Base-by-base conservation (phyloP, 1,139 yeast genomes). In the Lodderomyces margitis region DNA sequence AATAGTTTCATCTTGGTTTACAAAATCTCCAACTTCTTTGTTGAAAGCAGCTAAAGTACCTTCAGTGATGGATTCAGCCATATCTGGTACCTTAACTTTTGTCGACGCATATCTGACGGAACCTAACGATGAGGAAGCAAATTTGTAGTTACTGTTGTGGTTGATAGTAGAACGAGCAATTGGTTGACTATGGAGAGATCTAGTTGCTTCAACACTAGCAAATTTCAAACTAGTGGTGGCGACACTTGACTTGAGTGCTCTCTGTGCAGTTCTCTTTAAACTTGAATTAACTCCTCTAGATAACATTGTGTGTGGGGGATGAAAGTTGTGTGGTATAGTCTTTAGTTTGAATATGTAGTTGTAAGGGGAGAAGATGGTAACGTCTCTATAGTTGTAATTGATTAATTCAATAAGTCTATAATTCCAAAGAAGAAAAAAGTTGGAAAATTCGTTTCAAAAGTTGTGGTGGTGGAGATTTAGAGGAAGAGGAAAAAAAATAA, bases 61-160 rank as follows among this genome's bases (percentile, higher is more conserved):
- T 68, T 92, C 99, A 39, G 97, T 88, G 61, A 92, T 85, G 42
- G 98, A 91, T 69, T 92, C 99, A 39, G 98, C 98, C 97, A 92
- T 89, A 53, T 88, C 95, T 40, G 99, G 99, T 30, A 92, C 98
- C 66, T 89, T 87, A 45, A 92, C 95, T 42, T 73, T 56, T 39
- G 62, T 64, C 14, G 75, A 68, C 34, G 74, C 75, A 44, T 62
- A 68, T 59, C 78, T 67, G 51, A 55, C 51, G 54, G 44, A 20
- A 31, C 28, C 8, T 15, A 28, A 28, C 15, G 11, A n/a, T 34
- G 34, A 15, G 40, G 23, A 28, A 43, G 32, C 15, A 15, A 28
- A 38, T 37, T 36, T 34, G 34, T 28, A 14, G 14, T 28, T 32
- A 19, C 32, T 15, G 17, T 30, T 10, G 38, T 14, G 6, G 17